phyloP scores from a whole-genome alignment of 495 filamentous ascomycete species.

The Neurospora sp. region DNA sequence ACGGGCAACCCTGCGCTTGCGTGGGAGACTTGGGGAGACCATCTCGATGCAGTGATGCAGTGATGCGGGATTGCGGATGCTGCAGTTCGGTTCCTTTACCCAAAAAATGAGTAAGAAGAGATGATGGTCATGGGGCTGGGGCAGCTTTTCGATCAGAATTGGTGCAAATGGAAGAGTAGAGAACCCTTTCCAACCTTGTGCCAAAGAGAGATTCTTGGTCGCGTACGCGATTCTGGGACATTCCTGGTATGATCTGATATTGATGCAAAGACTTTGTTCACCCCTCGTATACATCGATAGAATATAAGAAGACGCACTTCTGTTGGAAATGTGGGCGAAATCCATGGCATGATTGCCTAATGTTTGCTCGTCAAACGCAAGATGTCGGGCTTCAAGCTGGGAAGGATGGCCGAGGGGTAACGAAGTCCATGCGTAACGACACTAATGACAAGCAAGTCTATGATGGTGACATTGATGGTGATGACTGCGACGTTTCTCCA shows the following conservation, averaged over 20 bases:
- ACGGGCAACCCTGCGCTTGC: background rate
- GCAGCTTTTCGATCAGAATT: too few species aligned
- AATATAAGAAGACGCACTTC: background rate
- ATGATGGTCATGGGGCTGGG: too few species aligned
- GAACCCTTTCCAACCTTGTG: too few species aligned
- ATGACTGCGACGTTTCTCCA: background rate
- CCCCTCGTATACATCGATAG: too few species aligned
- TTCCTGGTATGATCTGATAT: background rate
- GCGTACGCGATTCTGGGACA: background rate
- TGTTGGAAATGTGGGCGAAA: background rate
- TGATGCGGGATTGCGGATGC: background rate
- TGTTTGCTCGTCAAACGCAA: background rate
- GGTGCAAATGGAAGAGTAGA: too few species aligned
- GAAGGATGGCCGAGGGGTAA: background rate
- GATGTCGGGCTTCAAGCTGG: background rate
- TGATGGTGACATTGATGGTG: background rate
- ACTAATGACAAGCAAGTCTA: background rate
- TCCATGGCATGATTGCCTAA: background rate
- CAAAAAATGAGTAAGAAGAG: background rate
- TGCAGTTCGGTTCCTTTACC: background rate
- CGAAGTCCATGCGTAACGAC: background rate
- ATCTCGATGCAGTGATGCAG: background rate
- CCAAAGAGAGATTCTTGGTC: background rate
- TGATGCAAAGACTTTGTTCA: background rate
- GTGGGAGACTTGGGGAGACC: background rate